Conservation (phyloP, 2,329 filamentous ascomycete genomes). For the Akanthomyces muscarius region DNA sequence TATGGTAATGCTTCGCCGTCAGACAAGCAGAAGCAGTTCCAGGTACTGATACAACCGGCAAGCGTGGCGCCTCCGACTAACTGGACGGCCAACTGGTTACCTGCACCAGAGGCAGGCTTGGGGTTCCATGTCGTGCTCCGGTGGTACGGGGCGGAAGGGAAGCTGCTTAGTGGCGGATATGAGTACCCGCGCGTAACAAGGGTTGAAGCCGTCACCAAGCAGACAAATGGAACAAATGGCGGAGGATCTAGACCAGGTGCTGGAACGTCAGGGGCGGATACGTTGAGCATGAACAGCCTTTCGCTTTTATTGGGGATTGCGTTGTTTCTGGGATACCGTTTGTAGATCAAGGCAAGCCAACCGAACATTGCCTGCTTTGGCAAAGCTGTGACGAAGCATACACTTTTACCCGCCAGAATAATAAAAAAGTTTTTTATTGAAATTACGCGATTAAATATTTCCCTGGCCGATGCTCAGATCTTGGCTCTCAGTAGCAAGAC, state of each 20-base stretch:
- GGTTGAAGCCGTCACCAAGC: neutral
- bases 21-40: constrained; percentile 19
- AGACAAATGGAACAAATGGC: neutral
- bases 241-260: neutral
- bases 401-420: too few relatives aligned
- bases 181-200: neutral
- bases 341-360: too few relatives aligned
- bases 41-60: constrained; percentile 27
- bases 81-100: constrained; percentile 24
- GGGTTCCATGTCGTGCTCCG: neutral
- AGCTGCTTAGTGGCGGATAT: neutral
- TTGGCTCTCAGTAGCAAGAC: too few relatives aligned
- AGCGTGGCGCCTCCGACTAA: constrained; percentile 25
- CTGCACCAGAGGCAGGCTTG: neutral
- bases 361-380: too few relatives aligned
- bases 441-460: too few relatives aligned
- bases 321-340: neutral
- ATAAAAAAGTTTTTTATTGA: too few relatives aligned
- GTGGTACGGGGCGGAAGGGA: neutral
- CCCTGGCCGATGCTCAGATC: too few relatives aligned
- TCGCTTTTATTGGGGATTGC: neutral
- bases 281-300: neutral
- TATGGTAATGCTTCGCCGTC: neutral
- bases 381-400: too few relatives aligned
- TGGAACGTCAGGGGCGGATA: neutral